Evolutionary conservation across 2,329 filamentous ascomycete species (phyloP).

Genomic region (Beauveria sp.): DNA sequence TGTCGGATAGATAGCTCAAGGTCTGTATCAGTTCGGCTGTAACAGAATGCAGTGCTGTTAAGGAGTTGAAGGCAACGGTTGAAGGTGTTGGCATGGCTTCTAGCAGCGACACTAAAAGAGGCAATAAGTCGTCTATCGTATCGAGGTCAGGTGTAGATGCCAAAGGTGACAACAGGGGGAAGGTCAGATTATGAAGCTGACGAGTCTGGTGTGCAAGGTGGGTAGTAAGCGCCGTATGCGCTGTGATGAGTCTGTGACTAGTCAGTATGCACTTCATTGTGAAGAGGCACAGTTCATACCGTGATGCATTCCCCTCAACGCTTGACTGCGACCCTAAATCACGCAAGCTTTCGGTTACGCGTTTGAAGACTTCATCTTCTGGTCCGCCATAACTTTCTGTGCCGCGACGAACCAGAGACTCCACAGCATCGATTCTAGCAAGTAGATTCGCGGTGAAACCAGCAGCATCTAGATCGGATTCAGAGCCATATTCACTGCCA

Average conservation of each 20-base stretch:
- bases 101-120: constrained; percentile 57
- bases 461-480: constrained; percentile 62
- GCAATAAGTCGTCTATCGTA: constrained; percentile 60
- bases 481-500: constrained; percentile 66
- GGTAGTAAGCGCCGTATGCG: constrained; percentile 65
- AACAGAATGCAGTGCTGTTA: constrained; percentile 60
- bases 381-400: constrained; percentile 59
- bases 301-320: constrained; percentile 64
- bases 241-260: constrained; percentile 57
- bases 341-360: constrained; percentile 61
- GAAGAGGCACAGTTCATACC: constrained; percentile 38
- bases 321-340: constrained; percentile 67
- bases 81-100: constrained; percentile 60
- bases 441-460: constrained; percentile 61
- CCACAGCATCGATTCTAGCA: constrained; percentile 63
- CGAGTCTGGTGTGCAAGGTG: constrained; percentile 71
- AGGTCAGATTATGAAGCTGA: constrained; percentile 65
- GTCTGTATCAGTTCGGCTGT: constrained; percentile 70
- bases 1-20: constrained; percentile 80
- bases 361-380: constrained; percentile 57
- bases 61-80: constrained; percentile 55
- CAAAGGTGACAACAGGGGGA: constrained; percentile 62
- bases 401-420: constrained; percentile 59
- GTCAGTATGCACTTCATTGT: neutral
- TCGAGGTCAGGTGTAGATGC: constrained; percentile 55